Conservation (phyloP, 805 yeast species). For the Hanseniaspora occidentalis region DNA sequence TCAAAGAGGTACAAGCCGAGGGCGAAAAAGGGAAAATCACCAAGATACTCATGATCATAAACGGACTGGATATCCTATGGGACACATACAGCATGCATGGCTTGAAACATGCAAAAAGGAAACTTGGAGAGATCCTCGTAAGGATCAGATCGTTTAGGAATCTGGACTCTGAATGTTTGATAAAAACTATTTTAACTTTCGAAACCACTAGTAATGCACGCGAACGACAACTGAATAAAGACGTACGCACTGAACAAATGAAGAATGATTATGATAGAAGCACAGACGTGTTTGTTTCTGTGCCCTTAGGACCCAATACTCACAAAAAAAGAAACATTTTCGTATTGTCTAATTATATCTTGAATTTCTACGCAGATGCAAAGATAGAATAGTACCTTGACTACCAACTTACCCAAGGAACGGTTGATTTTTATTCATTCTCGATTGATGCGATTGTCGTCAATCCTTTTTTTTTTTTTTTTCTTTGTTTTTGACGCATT, state of each 20-base stretch:
- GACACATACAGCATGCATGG: slow-evolving; percentile 1
- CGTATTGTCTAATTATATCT: background rate
- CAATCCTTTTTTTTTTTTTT: too few species aligned
- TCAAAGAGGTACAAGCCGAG: background rate
- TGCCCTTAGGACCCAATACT: background rate
- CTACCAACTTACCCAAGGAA: too few species aligned
- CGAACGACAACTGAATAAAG: too few species aligned
- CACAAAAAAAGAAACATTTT: background rate
- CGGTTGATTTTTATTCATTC: too few species aligned
- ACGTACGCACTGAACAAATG: too few species aligned
- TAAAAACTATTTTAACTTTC: background rate
- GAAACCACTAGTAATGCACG: background rate
- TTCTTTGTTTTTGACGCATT: background rate
- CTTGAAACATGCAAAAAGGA: background rate
- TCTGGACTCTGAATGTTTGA: background rate
- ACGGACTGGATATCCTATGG: background rate
- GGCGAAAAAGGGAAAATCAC: background rate
- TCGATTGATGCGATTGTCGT: too few species aligned
- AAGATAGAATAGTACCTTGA: background rate
- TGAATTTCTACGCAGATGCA: background rate
- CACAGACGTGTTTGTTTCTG: background rate
- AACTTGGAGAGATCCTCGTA: background rate
- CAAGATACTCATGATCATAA: background rate
- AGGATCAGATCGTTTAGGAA: background rate
- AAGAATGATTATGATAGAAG: too few species aligned